phyloP scores from a whole-genome alignment of 2,329 filamentous ascomycete species.

The Lachnellula occidentalis region DNA sequence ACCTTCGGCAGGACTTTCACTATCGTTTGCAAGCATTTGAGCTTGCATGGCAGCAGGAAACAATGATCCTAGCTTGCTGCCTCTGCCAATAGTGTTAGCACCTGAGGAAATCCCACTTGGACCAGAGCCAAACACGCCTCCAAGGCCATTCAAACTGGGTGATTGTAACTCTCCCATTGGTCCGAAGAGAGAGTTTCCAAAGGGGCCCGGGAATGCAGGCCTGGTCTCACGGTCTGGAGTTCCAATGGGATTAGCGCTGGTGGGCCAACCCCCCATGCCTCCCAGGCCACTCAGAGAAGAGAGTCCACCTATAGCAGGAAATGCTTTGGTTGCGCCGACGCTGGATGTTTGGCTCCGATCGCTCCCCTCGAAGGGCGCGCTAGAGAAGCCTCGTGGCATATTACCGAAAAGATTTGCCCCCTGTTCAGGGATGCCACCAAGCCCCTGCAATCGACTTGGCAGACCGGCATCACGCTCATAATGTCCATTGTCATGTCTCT shows the following conservation, averaged over 20 bases:
- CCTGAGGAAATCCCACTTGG: constrained; percentile 46
- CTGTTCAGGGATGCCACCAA: constrained; percentile 49
- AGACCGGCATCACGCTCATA: constrained; percentile 27
- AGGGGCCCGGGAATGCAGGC: constrained; percentile 49
- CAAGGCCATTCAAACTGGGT: constrained; percentile 61
- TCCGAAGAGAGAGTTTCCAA: constrained; percentile 77
- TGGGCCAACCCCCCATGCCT: constrained; percentile 39
- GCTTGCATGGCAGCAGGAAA: constrained; percentile 89
- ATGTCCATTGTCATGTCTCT: constrained; percentile 51
- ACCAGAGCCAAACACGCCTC: constrained; percentile 63
- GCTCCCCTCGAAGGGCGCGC: constrained; percentile 52
- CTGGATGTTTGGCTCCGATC: constrained; percentile 94
- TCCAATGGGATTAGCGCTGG: constrained; percentile 55
- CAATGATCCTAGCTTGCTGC: constrained; percentile 78
- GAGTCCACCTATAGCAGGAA: constrained; percentile 56
- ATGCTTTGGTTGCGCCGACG: constrained; percentile 68
- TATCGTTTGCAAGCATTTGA: constrained; percentile 74
- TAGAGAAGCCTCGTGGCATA: constrained; percentile 46
- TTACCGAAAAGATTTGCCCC: constrained; percentile 48
- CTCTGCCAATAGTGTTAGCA: constrained; percentile 64
- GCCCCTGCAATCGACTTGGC: constrained; percentile 46
- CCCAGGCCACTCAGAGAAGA: constrained; percentile 46
- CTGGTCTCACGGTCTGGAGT: constrained; percentile 61
- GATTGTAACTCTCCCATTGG: constrained; percentile 74
- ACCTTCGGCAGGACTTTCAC: constrained; percentile 51